Evolutionary conservation across 345 rosid genomes (phyloP).

Genomic region (Psidium guajava): DNA sequence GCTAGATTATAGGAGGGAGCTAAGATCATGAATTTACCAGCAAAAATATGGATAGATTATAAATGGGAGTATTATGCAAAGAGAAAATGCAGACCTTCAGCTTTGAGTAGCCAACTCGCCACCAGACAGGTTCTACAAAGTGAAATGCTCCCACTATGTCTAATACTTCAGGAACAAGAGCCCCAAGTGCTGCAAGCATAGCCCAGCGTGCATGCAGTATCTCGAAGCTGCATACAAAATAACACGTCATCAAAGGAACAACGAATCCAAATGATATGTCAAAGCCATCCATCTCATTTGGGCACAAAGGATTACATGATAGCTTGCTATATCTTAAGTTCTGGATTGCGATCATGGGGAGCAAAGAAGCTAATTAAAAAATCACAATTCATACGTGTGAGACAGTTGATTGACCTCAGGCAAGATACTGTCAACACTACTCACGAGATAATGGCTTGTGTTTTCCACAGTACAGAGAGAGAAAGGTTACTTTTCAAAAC

Average conservation of each 20-base stretch:
- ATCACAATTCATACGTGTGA: neutral
- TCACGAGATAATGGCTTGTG: neutral
- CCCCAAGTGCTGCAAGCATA: conserved; percentile 91
- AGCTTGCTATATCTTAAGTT: neutral
- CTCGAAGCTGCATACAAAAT: conserved; percentile 53
- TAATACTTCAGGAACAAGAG: conserved; percentile 72
- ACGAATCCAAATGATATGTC: neutral
- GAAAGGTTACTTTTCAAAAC: neutral
- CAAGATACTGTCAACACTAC: neutral
- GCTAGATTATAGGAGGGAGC: neutral
- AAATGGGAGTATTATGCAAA: neutral
- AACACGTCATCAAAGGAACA: neutral
- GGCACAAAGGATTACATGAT: neutral
- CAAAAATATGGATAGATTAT: neutral
- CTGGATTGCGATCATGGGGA: neutral
- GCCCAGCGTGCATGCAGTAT: conserved; percentile 98
- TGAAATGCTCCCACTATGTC: conserved; percentile 60
- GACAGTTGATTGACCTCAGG: neutral
- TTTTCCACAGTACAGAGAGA: neutral
- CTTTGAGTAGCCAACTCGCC: conserved; percentile 92
- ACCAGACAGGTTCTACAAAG: conserved; percentile 87
- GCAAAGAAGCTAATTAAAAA: neutral
- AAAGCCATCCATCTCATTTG: neutral
- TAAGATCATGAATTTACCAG: neutral
- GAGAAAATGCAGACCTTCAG: conserved; percentile 41